Base-by-base conservation (phyloP, 768 basidiomycete genomes). In the Ramaria rubella region DNA sequence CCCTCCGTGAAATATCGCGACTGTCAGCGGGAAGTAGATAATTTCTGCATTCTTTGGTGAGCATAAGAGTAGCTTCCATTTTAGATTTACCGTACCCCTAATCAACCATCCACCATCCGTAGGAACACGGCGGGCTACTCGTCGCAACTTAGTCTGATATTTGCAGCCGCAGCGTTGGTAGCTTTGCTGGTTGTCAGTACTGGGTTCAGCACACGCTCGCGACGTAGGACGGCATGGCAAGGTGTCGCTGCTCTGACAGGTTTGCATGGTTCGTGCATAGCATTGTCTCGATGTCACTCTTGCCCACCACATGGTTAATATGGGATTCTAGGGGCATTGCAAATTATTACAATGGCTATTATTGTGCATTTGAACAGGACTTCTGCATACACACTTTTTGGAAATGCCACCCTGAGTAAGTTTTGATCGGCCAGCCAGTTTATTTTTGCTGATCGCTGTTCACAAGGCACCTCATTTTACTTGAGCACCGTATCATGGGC, bases 161-260 rank as follows among this genome's bases (percentile, higher is more conserved):
- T 86, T 66, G 83, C 79, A 7, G 76, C 72, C 46, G 70, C 82
- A 26, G 79, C 85, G 3, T 69, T 86, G 34, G 63, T 76, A 0
- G 72, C 85, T 7, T 74, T 90, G 48, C 27, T 56, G 24, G 21
- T 56, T 23, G 55, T 56, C 19, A 58, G 21, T 26, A 52, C 51
- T 52, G 87, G 88, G 3, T 76, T 87, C 19, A 86, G 78, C 64
- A 88, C 88, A 0, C 81, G 81, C 63, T 86, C 86, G 15, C 75
- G 87, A 50, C 75, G 88, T 61, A 75, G 86, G 57, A 79, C 88
- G 60, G 83, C 89, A 30, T 90, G 88, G 88, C 81, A 78, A 65
- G 83, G 80, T 1, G 83, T 85, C 1, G 86, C 85, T 7, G 81
- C 79, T 15, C 68, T 90, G 9, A 72, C 87, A 12, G 68, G 81